A percentile compares a stretch with the other conserved stretches of the same genome.
These are phyloP conservation scores for Saturnispora zaruensis DNA, from an alignment of 805 yeast species.

Conservation along the genomic window DNA sequence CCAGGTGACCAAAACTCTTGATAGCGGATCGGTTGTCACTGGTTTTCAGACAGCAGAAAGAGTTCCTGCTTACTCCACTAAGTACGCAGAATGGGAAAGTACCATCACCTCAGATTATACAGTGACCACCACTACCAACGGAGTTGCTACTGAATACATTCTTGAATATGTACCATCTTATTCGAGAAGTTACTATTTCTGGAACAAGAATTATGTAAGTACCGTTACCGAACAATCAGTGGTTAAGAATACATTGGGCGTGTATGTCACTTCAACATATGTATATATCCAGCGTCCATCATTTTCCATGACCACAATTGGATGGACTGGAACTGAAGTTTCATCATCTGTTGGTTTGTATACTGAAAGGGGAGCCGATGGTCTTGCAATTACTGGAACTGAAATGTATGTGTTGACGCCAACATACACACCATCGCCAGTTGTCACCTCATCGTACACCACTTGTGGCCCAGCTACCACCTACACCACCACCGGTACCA, in stretches of 20 bases:
- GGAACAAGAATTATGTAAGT: constrained; percentile 7
- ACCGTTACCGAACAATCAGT: neutral
- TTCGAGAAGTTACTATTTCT: constrained; percentile 4
- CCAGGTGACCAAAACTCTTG: neutral
- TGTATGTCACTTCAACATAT: constrained; percentile 3
- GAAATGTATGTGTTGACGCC: neutral
- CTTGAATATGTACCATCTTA: constrained; percentile 9
- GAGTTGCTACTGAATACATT: neutral
- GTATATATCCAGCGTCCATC: constrained; percentile 1
- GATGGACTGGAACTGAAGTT: neutral
- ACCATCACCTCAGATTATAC: constrained; percentile 7
- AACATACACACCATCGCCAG: neutral
- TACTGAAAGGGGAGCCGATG: neutral
- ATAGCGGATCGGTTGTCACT: neutral
- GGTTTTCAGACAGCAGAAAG: neutral
- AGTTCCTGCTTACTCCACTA: neutral
- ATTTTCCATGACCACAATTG: neutral
- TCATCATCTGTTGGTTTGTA: constrained; percentile 3
- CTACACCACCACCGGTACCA: neutral
- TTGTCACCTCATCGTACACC: neutral
- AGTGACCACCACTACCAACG: neutral
- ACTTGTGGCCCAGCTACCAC: constrained; percentile 7
- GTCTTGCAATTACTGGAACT: constrained; percentile 3
- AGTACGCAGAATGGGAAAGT: neutral
- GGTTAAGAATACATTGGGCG: constrained; percentile 1